Base-by-base conservation (phyloP, 2,329 filamentous ascomycete genomes). In the Exophiala dermatitidis region DNA sequence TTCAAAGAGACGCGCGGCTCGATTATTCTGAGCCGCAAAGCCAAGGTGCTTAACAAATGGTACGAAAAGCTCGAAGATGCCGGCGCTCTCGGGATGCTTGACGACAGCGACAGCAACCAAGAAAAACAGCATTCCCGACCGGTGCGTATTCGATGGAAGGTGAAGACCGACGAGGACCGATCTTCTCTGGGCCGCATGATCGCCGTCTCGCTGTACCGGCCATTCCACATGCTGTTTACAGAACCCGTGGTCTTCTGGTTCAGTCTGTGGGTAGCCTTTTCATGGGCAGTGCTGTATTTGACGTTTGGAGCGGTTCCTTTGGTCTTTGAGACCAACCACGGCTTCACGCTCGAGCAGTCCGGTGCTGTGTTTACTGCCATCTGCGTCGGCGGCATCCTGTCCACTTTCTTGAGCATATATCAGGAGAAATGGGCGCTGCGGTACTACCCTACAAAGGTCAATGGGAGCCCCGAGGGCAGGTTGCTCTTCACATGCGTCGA, bases 281-380 rank as follows among this genome's bases (percentile, higher is more conserved):
- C 84, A 9, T 96, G 90, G 90, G 89, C 85, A 0, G 80, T 95
- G 0, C 78, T 96, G 0, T 96, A 95, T 67, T 73, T 95, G 8
- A 88, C 86, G 10, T 91, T 95, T 61, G 82, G 82, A 10, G 85
- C 88, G 1, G 81, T 95, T 3, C 88, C 89, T 0, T 77, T 93
- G 2, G 83, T 95, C 26, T 93, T 91, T 69, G 64, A 74, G 31
- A 76, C 74, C 8, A 82, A 81, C 46, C 82, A 91, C 65, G 71
- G 73, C 60, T 90, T 93, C 71, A 78, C 76, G 53, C 71, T 84
- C 32, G 76, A 85, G 58, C 75, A 88, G 66, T 77, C 80, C 1
- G 87, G 86, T 45, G 80, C 82, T 5, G 78, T 90, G 2, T 96
- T 95, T 63, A 72, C 79, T 68, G 80, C 86, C 26, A 84, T 93